phyloP scores from a whole-genome alignment of 169 alveolate genomes.

The Cryptosporidium andersoni region DNA sequence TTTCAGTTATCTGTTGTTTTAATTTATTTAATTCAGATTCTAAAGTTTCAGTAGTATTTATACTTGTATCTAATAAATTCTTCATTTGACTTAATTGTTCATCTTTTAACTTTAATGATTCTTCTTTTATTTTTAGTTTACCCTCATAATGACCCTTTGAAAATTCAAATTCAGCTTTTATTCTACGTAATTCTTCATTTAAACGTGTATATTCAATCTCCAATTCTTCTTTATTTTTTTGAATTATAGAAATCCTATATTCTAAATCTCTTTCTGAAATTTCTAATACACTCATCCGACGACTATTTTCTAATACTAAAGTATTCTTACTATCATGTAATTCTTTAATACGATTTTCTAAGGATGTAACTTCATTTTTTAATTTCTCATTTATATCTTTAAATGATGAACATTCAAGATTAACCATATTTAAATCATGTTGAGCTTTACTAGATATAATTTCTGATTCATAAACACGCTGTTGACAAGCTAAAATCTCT shows the following conservation, averaged over 20 bases:
- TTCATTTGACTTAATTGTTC: slow-evolving; percentile 55
- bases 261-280: slow-evolving; percentile 60
- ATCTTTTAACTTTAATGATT: slow-evolving; percentile 36
- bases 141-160: slow-evolving; percentile 67
- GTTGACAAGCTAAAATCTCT: slow-evolving; percentile 41
- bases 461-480: slow-evolving; percentile 61
- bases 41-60: slow-evolving; percentile 38
- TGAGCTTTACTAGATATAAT: slow-evolving; percentile 40
- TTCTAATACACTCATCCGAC: slow-evolving; percentile 38
- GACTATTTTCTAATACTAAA: slow-evolving; percentile 36
- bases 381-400: slow-evolving; percentile 25
- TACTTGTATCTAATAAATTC: slow-evolving; percentile 55
- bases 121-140: slow-evolving; percentile 58
- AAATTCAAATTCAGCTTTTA: slow-evolving; percentile 59
- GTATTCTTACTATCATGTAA: slow-evolving; percentile 36
- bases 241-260: slow-evolving; percentile 29
- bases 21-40: slow-evolving; percentile 33
- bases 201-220: slow-evolving; percentile 38
- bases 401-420: slow-evolving; percentile 26
- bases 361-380: slow-evolving; percentile 6
- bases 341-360: slow-evolving; percentile 42
- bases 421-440: slow-evolving; percentile 34
- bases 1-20: background rate
- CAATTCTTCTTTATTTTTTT: slow-evolving; percentile 60
- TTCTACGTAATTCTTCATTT: slow-evolving; percentile 58